Conservation (phyloP, 1,284 basidiomycete genomes). For the Crepidotus sp. region DNA sequence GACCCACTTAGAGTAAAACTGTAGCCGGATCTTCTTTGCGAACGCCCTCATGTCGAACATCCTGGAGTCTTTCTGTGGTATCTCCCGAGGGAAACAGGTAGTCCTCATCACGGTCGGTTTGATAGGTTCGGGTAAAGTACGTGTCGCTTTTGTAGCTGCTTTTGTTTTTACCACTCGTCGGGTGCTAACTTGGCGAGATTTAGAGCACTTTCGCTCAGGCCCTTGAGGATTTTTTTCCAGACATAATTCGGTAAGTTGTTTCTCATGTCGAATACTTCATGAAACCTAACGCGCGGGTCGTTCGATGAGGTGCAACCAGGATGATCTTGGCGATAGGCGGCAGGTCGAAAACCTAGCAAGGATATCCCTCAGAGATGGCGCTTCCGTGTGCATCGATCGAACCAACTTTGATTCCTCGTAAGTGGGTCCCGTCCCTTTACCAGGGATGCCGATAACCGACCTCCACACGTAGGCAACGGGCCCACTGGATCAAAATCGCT, state of each 20-base stretch:
- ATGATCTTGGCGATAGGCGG: constrained; percentile 49
- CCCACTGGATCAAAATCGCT: constrained; percentile 63
- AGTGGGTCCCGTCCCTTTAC: constrained; percentile 25
- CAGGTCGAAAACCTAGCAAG: constrained; percentile 50
- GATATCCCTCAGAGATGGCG: constrained; percentile 39
- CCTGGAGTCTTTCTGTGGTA: neutral
- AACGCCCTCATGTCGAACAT: constrained; percentile 2
- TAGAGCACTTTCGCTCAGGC: constrained; percentile 67
- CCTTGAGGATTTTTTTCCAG: constrained; percentile 46
- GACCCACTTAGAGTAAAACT: too few relatives aligned
- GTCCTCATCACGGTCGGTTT: constrained; percentile 63
- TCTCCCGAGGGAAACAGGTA: constrained; percentile 26
- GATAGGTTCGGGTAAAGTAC: constrained; percentile 62
- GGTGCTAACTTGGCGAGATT: neutral
- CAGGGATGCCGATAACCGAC: constrained; percentile 6
- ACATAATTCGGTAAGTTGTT: constrained; percentile 35
- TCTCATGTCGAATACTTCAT: neutral
- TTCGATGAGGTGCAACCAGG: constrained; percentile 50
- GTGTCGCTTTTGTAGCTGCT: too few relatives aligned
- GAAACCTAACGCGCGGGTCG: neutral
- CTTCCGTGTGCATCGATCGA: constrained; percentile 65
- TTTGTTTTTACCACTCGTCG: neutral
- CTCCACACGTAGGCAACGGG: constrained; percentile 46
- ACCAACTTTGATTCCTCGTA: constrained; percentile 61
- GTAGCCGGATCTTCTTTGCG: neutral